phyloP scores from a whole-genome alignment of 805 yeast genomes.

The Zygosaccharomyces bailii region DNA sequence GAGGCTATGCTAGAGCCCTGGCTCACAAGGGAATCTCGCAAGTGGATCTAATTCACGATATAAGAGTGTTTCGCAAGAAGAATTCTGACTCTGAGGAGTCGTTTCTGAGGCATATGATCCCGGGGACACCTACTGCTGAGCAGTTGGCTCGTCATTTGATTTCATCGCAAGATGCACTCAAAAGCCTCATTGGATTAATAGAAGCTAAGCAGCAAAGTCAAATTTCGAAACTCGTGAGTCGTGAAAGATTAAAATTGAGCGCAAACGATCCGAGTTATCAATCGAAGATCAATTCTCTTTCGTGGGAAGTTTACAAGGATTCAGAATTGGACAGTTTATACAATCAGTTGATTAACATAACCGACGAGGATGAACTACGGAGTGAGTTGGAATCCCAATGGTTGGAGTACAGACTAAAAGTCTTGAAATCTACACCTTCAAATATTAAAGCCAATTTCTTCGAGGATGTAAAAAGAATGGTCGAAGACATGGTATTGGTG shows the following conservation, averaged over 20 bases:
- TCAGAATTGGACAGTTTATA: constrained; percentile 56
- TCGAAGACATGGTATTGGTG: constrained; percentile 70
- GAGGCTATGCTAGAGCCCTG: constrained; percentile 43
- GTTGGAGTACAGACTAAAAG: constrained; percentile 53
- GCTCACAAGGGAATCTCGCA: constrained; percentile 43
- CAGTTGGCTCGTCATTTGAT: constrained; percentile 47
- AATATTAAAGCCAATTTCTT: constrained; percentile 40
- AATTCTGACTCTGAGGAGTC: constrained; percentile 41
- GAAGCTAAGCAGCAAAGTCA: constrained; percentile 40
- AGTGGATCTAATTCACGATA: constrained; percentile 47
- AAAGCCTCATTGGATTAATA: constrained; percentile 42
- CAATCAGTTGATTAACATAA: constrained; percentile 51
- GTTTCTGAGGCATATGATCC: constrained; percentile 50
- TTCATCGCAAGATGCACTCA: constrained; percentile 44
- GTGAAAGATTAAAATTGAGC: constrained; percentile 49
- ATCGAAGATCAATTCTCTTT: constrained; percentile 37
- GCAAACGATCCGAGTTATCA: constrained; percentile 43
- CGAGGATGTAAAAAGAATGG: constrained; percentile 49
- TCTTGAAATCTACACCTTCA: constrained; percentile 51
- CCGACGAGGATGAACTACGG: constrained; percentile 61
- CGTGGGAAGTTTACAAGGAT: constrained; percentile 46
- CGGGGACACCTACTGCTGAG: constrained; percentile 55
- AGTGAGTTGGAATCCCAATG: constrained; percentile 55
- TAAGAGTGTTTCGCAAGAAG: constrained; percentile 44
- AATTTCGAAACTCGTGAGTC: constrained; percentile 42